Base-by-base conservation (phyloP, 768 basidiomycete genomes). In the Russula sp. region DNA sequence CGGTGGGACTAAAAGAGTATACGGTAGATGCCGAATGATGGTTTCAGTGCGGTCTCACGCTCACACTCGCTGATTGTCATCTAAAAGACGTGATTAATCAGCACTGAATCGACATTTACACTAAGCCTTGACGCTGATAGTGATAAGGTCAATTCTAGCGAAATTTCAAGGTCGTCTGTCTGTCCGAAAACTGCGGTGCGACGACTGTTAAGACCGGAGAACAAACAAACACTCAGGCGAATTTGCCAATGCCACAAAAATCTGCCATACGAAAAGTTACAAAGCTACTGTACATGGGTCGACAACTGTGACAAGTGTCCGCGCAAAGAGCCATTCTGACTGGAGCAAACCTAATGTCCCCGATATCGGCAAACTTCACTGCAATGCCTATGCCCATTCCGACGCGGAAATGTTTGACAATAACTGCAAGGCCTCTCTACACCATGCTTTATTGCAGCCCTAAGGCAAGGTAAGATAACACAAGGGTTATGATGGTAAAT, bases 361-460 rank as follows among this genome's bases (percentile, higher is more conserved):
- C 49, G 9, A 20, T 42, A 36, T 22, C 40, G 28, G 28, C 62
- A 63, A 51, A 0, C 2, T 5, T 32, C 2, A 38, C 62, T 57
- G 5, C 62, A 63, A 13, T 28, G 7, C 18, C 20, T 57, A 32
- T 16, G 9, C 3, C 62, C 22, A 52, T 57, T 13, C 14, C 34
- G 54, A 38, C 62, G 62, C 1, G 62, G 62, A 49, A 30, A 63
- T 11, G 26, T 9, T 13, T 4, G 11, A 44, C 62, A 63, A 2
- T 18, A 22, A n/a, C 3, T 52, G 38, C 62, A 63, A n/a, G 9
- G 5, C 8, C 32, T 58, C 50, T 63, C 62, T 5, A 58, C 5
- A 16, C 20, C 1, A 11, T 22, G 10, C n/a, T 0, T 3, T 7
- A 63, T 9, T 22, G 50, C 62, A 14, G 2, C 11, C 30, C 57